Evolutionary conservation across 1,139 yeast genomes (phyloP).

Genomic region (Yamadazyma dushanensis): DNA sequence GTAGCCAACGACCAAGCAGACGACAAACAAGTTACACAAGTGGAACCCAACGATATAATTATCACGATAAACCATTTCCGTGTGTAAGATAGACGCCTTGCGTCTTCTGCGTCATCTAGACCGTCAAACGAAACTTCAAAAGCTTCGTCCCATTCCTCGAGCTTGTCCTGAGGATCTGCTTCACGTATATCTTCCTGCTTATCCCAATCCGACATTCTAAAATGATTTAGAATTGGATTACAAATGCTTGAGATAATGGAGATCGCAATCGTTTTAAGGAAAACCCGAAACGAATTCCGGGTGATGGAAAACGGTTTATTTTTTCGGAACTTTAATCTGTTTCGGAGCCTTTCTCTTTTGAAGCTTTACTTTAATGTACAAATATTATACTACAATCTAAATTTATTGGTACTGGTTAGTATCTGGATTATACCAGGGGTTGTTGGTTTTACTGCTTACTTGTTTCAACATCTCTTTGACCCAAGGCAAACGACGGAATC

Average conservation of each 20-base stretch:
- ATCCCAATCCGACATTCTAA: too few relatives aligned
- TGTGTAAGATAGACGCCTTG: constrained; percentile 20
- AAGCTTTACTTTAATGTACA: background rate
- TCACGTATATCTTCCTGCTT: too few relatives aligned
- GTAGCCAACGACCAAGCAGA: constrained; percentile 34
- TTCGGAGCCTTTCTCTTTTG: too few relatives aligned
- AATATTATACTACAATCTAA: background rate
- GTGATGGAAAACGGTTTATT: too few relatives aligned
- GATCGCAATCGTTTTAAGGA: too few relatives aligned
- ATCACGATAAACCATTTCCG: constrained; percentile 32
- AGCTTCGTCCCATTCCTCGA: constrained; percentile 2
- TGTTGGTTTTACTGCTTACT: constrained; percentile 11
- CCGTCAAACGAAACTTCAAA: constrained; percentile 26
- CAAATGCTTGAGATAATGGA: too few relatives aligned
- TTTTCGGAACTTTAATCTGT: too few relatives aligned
- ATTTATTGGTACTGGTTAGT: constrained; percentile 11
- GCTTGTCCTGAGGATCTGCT: too few relatives aligned
- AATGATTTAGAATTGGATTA: too few relatives aligned
- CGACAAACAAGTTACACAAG: constrained; percentile 33
- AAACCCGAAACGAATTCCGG: too few relatives aligned
- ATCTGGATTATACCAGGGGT: constrained; percentile 16
- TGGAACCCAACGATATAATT: constrained; percentile 25
- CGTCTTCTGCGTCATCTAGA: constrained; percentile 27
- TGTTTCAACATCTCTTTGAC: constrained; percentile 47
- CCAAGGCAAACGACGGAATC: constrained; percentile 70